Percentiles rank a stretch among this genome's conserved stretches.
These are phyloP conservation scores for Fagus crenata DNA, from an alignment of 306 rosid species.

Conservation along the genomic window DNA sequence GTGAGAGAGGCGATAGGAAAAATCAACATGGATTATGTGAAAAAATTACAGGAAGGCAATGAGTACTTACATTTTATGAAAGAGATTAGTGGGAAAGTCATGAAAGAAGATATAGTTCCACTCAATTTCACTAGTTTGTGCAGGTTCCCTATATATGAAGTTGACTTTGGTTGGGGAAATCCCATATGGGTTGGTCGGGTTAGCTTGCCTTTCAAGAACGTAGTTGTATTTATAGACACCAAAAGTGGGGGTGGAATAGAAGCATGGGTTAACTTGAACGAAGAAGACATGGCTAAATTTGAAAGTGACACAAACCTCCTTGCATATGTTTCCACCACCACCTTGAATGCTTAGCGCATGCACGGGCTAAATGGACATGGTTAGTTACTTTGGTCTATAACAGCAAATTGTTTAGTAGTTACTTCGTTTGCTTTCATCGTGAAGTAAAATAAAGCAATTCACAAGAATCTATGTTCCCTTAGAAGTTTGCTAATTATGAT, in stretches of 20 bases:
- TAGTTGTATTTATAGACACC: constrained; percentile 23
- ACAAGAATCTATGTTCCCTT: too few species aligned
- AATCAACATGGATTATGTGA: background rate
- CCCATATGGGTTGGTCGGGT: constrained; percentile 40
- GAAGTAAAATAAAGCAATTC: too few species aligned
- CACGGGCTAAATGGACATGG: too few species aligned
- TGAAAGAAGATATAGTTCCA: background rate
- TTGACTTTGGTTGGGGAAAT: constrained; percentile 47
- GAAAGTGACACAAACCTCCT: background rate
- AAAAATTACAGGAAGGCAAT: background rate
- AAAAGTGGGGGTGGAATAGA: constrained; percentile 31
- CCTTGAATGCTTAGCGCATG: too few species aligned
- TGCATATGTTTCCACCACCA: background rate
- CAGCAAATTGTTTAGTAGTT: too few species aligned
- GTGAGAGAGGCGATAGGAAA: constrained; percentile 3
- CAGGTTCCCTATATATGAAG: constrained; percentile 27
- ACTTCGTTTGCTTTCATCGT: too few species aligned
- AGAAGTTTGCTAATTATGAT: too few species aligned
- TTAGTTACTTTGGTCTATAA: too few species aligned
- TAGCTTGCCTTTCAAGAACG: constrained; percentile 22
- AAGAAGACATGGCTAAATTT: constrained; percentile 34
- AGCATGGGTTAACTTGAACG: constrained; percentile 39
- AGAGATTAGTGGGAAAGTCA: background rate
- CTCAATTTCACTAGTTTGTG: constrained; percentile 15
- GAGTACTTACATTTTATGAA: background rate